Percentiles rank a stretch among this genome's conserved stretches.
Evolutionary conservation across 1,284 basidiomycete genomes (phyloP).

Genomic region (Abortiporus biennis): DNA sequence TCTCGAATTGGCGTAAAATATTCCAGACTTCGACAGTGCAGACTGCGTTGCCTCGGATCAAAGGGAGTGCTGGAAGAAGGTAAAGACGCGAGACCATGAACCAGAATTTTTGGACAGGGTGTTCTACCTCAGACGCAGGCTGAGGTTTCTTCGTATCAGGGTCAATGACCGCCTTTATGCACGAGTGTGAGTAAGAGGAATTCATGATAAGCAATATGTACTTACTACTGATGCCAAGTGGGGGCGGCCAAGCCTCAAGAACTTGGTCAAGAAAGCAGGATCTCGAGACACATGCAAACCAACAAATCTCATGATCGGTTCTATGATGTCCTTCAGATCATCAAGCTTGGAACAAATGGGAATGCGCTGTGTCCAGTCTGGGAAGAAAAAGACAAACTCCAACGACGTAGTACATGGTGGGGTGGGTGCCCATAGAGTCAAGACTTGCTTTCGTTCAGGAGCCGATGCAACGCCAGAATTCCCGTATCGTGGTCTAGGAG

Average conservation of each 20-base stretch:
- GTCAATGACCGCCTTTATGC: conserved; percentile 26
- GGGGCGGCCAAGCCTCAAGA: conserved; percentile 50
- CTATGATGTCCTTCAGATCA: conserved; percentile 68
- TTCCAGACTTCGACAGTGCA: conserved; percentile 87
- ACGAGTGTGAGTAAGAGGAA: not conserved
- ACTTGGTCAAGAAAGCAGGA: conserved; percentile 54
- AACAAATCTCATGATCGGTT: conserved; percentile 72
- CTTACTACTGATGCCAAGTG: conserved; percentile 40
- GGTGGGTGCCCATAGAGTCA: conserved; percentile 69
- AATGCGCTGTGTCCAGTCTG: conserved; percentile 71
- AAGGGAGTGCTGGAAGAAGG: conserved; percentile 82
- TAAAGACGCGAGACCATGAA: conserved; percentile 74
- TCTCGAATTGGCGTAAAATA: conserved; percentile 75
- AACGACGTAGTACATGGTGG: conserved; percentile 67
- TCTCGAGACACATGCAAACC: conserved; percentile 74
- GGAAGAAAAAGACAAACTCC: conserved; percentile 87
- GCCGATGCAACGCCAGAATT: conserved; percentile 45
- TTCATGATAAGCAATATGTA: conserved; percentile 1
- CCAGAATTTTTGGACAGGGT: conserved; percentile 72
- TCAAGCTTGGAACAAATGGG: conserved; percentile 60
- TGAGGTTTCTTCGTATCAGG: conserved; percentile 47
- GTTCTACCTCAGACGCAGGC: conserved; percentile 43
- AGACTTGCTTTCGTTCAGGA: conserved; percentile 48
- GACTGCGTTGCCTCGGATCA: conserved; percentile 82
- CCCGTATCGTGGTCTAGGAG: conserved; percentile 58